Conservation (phyloP, 2,329 filamentous ascomycete genomes). For the Penicillium sp. region DNA sequence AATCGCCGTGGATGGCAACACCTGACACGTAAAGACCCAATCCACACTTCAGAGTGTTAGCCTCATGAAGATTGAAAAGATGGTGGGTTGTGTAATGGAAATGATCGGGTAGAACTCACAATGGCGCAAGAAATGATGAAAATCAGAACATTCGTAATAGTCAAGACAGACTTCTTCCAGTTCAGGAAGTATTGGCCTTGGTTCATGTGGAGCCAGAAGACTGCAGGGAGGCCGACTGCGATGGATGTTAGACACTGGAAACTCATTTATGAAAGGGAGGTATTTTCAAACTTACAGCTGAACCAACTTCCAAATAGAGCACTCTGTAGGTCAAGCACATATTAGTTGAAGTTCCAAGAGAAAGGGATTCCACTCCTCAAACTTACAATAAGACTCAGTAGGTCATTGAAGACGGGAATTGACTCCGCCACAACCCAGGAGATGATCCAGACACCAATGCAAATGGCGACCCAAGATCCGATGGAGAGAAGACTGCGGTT, state of each 20-base stretch:
- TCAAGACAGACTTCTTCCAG: conserved; percentile 38
- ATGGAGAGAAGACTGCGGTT: conserved; percentile 57
- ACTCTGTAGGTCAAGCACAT: conserved; percentile 40
- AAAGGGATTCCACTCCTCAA: neutral
- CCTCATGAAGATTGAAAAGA: neutral
- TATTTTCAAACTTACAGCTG: conserved; percentile 48
- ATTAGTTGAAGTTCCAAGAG: conserved; percentile 16
- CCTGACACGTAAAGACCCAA: conserved; percentile 38
- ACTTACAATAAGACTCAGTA: conserved; percentile 65
- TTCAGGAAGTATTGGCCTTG: conserved; percentile 39
- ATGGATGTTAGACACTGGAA: conserved; percentile 15
- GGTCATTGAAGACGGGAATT: conserved; percentile 70
- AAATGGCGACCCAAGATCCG: conserved; percentile 64
- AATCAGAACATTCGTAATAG: conserved; percentile 33
- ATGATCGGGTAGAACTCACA: conserved; percentile 20
- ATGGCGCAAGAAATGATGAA: conserved; percentile 33
- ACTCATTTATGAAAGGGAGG: neutral
- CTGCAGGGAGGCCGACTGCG: conserved; percentile 47
- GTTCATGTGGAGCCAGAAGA: conserved; percentile 47
- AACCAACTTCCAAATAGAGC: conserved; percentile 72
- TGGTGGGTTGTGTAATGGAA: no score
- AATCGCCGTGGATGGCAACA: conserved; percentile 36
- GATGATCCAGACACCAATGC: conserved; percentile 61
- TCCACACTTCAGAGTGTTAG: conserved; percentile 31
- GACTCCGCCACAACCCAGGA: conserved; percentile 72